Base-by-base conservation (phyloP, 768 basidiomycete genomes). In the Boletus rex-veris region DNA sequence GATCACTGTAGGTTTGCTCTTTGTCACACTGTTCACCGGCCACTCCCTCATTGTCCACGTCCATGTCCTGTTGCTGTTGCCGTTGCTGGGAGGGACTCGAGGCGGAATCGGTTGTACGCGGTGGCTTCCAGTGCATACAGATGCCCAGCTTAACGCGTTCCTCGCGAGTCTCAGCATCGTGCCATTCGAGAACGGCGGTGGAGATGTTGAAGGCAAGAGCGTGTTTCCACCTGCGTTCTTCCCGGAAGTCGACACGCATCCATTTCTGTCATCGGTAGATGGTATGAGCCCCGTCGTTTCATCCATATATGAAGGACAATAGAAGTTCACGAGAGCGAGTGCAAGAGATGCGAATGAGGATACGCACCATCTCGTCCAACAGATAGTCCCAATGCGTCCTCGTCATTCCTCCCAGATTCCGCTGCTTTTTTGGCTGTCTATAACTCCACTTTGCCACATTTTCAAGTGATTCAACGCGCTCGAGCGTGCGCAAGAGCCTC, bases 361-460 rank as follows among this genome's bases (percentile, higher is more conserved):
- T 18, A 74, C 81, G 61, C 50, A 91, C 92, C 93, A 98, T 93
- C 72, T 99, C 97, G 56, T 98, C 96, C 70, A 99, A 72, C 33
- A 99, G 76, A 70, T 94, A 90, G 67, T 98, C 97, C 92, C 92
- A 95, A 64, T 98, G 93, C 1, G 87, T 83, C 72, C 95, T 97
- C 3, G 77, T 74, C 45, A 86, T 60, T 2, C 85, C 84, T 19
- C 86, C 84, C 16, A 93, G 78, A 28, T 84, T 88, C 54, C 90
- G 79, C 64, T 95, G 91, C 71, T 94, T 96, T 72, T 96, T 98
- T 10, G 94, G 93, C 64, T 99, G 97, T 48, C 96, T 76, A 62
- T 96, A 91, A 59, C 89, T 88, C 96, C 97, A 99, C 35, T 83
- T 76, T 4, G 85, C 86, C 11, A 80, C 80, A 26, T 82, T 79